phyloP scores from a whole-genome alignment of 129 eudicot genomes.

The Mikania micrantha region DNA sequence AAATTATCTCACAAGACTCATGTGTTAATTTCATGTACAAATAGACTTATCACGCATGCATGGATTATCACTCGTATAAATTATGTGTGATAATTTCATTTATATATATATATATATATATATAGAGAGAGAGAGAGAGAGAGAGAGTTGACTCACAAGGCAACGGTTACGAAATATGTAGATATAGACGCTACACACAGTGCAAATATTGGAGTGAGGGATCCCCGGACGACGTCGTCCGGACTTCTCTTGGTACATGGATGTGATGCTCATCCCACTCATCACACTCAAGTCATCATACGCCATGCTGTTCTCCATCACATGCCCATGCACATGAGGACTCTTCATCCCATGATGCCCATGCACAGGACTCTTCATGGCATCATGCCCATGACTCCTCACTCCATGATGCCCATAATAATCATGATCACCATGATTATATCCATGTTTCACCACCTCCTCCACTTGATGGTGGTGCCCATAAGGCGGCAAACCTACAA shows the following conservation, averaged over 20 bases:
- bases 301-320: constrained; percentile 28
- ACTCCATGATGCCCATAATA: constrained; percentile 8
- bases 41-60: no score
- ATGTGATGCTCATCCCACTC: constrained; percentile 46
- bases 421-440: constrained; percentile 15
- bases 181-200: constrained; percentile 53
- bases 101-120: not conserved
- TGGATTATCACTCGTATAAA: no score
- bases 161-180: constrained; percentile 66
- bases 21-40: no score
- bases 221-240: constrained; percentile 68
- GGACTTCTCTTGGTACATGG: constrained; percentile 37
- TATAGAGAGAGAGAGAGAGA: not conserved
- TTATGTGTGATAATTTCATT: not conserved
- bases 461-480: constrained; percentile 18
- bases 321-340: constrained; percentile 16
- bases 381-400: constrained; percentile 21
- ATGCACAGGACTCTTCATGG: constrained; percentile 2
- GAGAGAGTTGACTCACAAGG: constrained; percentile 30
- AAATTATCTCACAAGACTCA: no score
- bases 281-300: constrained; percentile 42
- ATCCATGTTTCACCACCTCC: constrained; percentile 10
- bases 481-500: not conserved
- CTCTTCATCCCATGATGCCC: constrained; percentile 18
- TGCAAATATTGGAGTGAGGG: constrained; percentile 84